phyloP scores from a whole-genome alignment of 768 basidiomycete genomes.

The Mycena polygramma region DNA sequence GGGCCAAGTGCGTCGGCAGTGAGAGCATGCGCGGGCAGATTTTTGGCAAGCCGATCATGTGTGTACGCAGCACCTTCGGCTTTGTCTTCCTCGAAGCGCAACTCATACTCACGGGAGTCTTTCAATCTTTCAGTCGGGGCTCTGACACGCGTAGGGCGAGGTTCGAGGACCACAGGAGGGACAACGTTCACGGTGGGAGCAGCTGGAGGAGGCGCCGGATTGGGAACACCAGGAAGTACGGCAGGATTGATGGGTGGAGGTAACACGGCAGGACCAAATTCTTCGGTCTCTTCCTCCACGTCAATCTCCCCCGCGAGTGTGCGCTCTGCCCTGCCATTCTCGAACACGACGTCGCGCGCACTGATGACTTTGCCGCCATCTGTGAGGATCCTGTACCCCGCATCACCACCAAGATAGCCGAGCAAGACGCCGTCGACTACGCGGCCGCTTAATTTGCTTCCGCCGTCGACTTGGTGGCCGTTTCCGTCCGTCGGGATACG shows the following conservation, averaged over 20 bases:
- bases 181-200: too few relatives aligned
- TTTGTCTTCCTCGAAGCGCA: neutral
- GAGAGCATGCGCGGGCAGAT: neutral
- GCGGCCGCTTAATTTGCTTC: constrained; percentile 7
- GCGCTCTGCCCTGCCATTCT: neutral
- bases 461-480: constrained; percentile 7
- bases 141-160: neutral
- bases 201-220: neutral
- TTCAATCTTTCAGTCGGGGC: neutral
- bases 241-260: neutral
- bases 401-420: constrained; percentile 6
- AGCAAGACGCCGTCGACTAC: constrained; percentile 4
- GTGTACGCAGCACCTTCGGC: neutral
- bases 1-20: neutral
- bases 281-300: neutral
- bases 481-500: constrained; percentile 7
- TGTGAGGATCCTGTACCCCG: neutral
- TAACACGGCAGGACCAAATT: neutral
- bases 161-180: neutral
- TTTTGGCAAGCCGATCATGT: neutral
- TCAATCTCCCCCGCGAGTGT: neutral
- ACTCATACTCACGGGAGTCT: neutral
- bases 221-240: neutral
- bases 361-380: neutral
- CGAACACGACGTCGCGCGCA: neutral